Percentiles rank a stretch among this genome's conserved stretches.
phyloP scores from a whole-genome alignment of 768 basidiomycete species.

The Tulasnella sp. region DNA sequence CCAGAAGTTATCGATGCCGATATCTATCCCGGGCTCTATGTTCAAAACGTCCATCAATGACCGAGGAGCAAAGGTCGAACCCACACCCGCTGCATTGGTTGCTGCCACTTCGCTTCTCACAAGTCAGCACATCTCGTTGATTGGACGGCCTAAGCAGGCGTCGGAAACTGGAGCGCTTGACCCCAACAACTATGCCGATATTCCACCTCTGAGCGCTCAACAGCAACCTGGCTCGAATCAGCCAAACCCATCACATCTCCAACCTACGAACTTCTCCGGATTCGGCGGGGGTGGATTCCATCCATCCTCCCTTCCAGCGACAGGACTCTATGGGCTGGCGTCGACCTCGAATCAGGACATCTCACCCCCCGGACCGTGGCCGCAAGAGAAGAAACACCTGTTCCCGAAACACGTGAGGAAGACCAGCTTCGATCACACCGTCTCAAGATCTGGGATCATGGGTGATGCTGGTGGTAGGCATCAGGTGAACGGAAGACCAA shows the following conservation, averaged over 20 bases:
- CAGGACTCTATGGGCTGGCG: conserved; percentile 1
- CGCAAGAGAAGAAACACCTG: conserved; percentile 13
- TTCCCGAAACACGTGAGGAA: conserved; percentile 85
- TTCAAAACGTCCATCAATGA: too few relatives aligned
- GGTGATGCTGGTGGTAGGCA: conserved; percentile 41
- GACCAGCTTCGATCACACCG: conserved; percentile 91
- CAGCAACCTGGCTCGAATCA: background rate
- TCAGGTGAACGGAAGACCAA: conserved; percentile 69
- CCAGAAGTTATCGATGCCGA: background rate
- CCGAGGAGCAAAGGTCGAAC: too few relatives aligned
- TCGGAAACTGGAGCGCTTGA: too few relatives aligned
- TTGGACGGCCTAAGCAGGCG: too few relatives aligned
- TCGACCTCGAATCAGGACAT: background rate
- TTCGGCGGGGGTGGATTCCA: background rate
- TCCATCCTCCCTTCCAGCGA: conserved; percentile 5
- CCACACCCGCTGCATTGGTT: too few relatives aligned
- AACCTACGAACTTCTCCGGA: background rate
- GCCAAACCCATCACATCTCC: background rate
- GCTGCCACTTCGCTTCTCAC: too few relatives aligned
- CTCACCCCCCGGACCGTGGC: background rate
- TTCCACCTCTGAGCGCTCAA: background rate
- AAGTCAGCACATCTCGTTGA: too few relatives aligned
- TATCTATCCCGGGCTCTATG: background rate
- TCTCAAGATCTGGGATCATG: conserved; percentile 40
- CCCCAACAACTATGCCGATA: background rate